A percentile compares a stretch with the other conserved stretches of the same genome.
phyloP scores from a whole-genome alignment of 805 yeast genomes.

The Candida broadrunensis region DNA sequence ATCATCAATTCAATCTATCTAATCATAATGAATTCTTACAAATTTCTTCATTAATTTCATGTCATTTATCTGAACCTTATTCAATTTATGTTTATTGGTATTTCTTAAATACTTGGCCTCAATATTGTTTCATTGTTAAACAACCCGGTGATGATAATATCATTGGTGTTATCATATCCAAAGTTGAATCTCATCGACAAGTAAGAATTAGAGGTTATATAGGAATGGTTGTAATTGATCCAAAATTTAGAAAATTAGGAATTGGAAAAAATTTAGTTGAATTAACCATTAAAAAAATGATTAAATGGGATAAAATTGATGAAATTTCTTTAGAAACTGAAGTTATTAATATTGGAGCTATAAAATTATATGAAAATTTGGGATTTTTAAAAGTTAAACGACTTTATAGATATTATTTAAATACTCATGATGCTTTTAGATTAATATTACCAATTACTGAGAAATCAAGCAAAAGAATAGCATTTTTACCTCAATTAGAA shows the following conservation, averaged over 20 bases:
- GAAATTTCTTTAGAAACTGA: constrained; percentile 95
- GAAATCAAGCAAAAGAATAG: constrained; percentile 45
- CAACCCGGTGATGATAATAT: constrained; percentile 32
- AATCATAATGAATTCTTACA: constrained; percentile 43
- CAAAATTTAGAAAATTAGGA: constrained; percentile 68
- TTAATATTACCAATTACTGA: constrained; percentile 77
- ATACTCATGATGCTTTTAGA: constrained; percentile 90
- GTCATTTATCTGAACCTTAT: constrained; percentile 88
- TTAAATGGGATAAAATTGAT: constrained; percentile 60
- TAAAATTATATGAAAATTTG: constrained; percentile 65
- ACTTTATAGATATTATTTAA: constrained; percentile 81
- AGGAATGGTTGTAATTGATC: constrained; percentile 91
- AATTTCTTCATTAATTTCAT: constrained; percentile 57
- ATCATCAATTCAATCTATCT: constrained; percentile 19
- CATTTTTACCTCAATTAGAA: constrained; percentile 36
- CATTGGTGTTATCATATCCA: constrained; percentile 85
- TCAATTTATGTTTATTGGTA: constrained; percentile 90
- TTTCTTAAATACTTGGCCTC: constrained; percentile 89
- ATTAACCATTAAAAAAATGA: constrained; percentile 63
- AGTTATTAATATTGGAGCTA: constrained; percentile 70
- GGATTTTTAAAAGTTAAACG: constrained; percentile 76
- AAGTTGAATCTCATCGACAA: constrained; percentile 72
- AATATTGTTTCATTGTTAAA: constrained; percentile 66
- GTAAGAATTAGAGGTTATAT: constrained; percentile 84
- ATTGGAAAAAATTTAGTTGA: constrained; percentile 75